These are phyloP conservation scores for Cynanchum wilfordii DNA, from an alignment of 257 asterid genomes.

Conservation along the genomic window DNA sequence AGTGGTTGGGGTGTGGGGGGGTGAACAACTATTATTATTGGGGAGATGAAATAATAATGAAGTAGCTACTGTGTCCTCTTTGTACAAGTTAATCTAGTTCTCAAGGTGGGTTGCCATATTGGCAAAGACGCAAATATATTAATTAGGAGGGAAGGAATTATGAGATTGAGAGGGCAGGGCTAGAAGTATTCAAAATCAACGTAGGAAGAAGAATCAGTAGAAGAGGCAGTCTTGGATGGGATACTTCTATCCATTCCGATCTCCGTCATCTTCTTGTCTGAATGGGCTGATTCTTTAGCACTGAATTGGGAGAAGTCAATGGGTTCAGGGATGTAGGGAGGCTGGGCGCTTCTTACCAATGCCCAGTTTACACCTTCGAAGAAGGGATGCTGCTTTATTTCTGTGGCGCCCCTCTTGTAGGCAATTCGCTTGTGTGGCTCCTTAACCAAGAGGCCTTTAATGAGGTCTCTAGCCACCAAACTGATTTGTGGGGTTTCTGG, in stretches of 20 bases:
- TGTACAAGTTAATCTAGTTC: background rate
- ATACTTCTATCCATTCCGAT: constrained; percentile 15
- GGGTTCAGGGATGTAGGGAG: constrained; percentile 36
- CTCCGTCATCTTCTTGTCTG: constrained; percentile 37
- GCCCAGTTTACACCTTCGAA: constrained; percentile 47
- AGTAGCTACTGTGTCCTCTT: background rate
- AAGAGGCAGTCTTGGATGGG: constrained; percentile 4
- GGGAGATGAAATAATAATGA: background rate
- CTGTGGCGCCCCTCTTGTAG: constrained; percentile 41
- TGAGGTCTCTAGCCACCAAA: constrained; percentile 29
- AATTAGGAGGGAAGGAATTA: background rate
- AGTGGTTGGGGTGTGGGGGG: no score
- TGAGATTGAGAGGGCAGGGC: background rate
- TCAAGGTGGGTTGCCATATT: background rate
- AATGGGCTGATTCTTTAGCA: constrained; percentile 16
- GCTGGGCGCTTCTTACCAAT: constrained; percentile 27
- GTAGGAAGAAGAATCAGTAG: constrained; percentile 25
- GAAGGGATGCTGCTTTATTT: constrained; percentile 38
- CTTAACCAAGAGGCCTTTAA: constrained; percentile 35
- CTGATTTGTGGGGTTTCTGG: constrained; percentile 37
- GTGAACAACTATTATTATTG: background rate
- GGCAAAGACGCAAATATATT: background rate
- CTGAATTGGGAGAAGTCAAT: constrained; percentile 26
- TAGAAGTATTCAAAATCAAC: constrained; percentile 42
- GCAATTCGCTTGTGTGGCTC: constrained; percentile 43